Conservation (phyloP, 306 rosid genomes). For the Inga leiocalycina region DNA sequence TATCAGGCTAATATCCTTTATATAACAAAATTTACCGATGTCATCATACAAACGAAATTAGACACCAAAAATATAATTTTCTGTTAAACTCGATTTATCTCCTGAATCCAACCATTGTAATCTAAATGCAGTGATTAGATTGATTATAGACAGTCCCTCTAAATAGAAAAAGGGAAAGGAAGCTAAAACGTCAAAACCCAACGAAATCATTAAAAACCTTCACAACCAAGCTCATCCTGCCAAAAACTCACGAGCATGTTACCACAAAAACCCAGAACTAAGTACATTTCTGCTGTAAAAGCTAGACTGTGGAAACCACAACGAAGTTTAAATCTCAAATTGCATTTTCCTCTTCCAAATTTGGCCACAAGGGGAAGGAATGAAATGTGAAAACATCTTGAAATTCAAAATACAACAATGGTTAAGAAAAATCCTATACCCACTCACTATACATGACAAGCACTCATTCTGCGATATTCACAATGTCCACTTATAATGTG, state of each 20-base stretch:
- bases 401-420: conserved; percentile 40
- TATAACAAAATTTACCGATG: neutral
- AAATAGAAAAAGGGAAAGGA: neutral
- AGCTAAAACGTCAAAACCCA: neutral
- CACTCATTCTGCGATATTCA: conserved; percentile 56
- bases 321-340: conserved; percentile 32
- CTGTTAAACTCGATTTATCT: neutral
- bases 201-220: neutral
- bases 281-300: conserved; percentile 10
- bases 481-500: conserved; percentile 47
- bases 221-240: neutral
- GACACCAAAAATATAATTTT: neutral
- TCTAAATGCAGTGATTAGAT: neutral
- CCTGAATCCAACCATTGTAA: neutral
- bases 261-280: neutral
- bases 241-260: neutral
- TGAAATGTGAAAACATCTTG: conserved; percentile 28
- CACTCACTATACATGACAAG: conserved; percentile 53
- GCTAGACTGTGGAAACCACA: conserved; percentile 34
- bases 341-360: conserved; percentile 34
- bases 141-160: neutral
- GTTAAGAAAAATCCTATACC: conserved; percentile 44
- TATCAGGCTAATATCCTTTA: neutral
- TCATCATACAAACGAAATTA: neutral
- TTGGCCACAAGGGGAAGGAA: conserved; percentile 16